These are phyloP conservation scores for Ophiosphaerella korrae DNA, from an alignment of 2,329 filamentous ascomycete genomes.

Conservation along the genomic window DNA sequence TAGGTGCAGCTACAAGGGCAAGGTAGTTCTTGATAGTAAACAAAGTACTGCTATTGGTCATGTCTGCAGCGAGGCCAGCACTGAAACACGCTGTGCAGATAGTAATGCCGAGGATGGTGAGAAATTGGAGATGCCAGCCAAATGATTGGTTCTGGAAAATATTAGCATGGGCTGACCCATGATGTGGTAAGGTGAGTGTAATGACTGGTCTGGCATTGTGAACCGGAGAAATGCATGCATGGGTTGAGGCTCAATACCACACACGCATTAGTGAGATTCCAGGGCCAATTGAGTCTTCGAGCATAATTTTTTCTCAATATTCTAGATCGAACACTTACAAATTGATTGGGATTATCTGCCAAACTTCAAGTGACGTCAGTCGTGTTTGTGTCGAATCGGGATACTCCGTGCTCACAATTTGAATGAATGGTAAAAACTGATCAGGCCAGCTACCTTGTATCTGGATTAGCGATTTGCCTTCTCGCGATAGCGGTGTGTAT, in stretches of 20 bases:
- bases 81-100: conserved; percentile 66
- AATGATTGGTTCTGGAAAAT: conserved; percentile 59
- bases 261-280: background rate
- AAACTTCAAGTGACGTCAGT: conserved; percentile 33
- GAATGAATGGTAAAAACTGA: conserved; percentile 53
- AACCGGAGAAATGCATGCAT: background rate
- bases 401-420: conserved; percentile 36
- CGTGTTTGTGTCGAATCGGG: background rate
- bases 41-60: conserved; percentile 59
- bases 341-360: conserved; percentile 35
- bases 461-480: background rate
- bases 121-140: conserved; percentile 72
- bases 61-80: conserved; percentile 67
- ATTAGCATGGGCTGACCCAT: conserved; percentile 8
- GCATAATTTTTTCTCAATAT: background rate
- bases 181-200: background rate
- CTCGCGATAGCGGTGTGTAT: background rate
- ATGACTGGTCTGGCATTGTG: too few relatives aligned
- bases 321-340: conserved; percentile 18
- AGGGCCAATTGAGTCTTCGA: background rate
- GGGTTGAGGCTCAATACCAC: background rate
- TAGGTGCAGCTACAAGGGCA: conserved; percentile 67
- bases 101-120: conserved; percentile 74
- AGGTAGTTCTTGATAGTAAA: conserved; percentile 72
- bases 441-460: conserved; percentile 45